Percentiles rank a stretch among this genome's conserved stretches.
These are phyloP conservation scores for Priceomyces fermenticarens DNA, from an alignment of 805 yeast species.

Conservation along the genomic window DNA sequence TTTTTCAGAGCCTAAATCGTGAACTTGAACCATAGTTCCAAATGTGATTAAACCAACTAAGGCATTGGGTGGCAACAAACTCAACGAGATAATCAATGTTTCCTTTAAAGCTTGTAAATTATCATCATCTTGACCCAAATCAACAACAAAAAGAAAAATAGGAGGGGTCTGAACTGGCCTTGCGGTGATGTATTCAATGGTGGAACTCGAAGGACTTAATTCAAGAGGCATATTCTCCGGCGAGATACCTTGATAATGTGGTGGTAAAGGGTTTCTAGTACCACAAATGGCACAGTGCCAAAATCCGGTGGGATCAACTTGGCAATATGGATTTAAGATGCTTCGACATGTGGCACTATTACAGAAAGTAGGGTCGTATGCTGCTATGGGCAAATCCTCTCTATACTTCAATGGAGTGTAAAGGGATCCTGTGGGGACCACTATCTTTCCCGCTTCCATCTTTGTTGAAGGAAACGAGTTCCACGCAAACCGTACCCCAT, in stretches of 20 bases:
- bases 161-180: constrained; percentile 86
- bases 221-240: constrained; percentile 81
- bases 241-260: constrained; percentile 73
- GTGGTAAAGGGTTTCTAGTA: constrained; percentile 75
- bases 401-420: constrained; percentile 90
- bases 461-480: constrained; percentile 83
- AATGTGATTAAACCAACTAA: constrained; percentile 82
- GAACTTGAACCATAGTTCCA: constrained; percentile 89
- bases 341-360: constrained; percentile 61
- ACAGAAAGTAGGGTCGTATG: constrained; percentile 84
- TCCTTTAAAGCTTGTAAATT: constrained; percentile 82
- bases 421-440: constrained; percentile 90
- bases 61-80: constrained; percentile 85
- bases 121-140: constrained; percentile 86
- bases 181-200: constrained; percentile 81
- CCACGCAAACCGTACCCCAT: constrained; percentile 49
- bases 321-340: constrained; percentile 83
- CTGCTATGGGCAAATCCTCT: constrained; percentile 72
- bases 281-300: constrained; percentile 89
- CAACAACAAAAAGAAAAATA: constrained; percentile 79
- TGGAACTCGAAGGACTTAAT: constrained; percentile 61
- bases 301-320: constrained; percentile 69
- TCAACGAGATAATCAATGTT: constrained; percentile 68
- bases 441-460: constrained; percentile 84
- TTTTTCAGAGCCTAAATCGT: constrained; percentile 66